Evolutionary conservation across 2,329 filamentous ascomycete species (phyloP), one percentile per base, ranked within the genome.

Genomic region (Fusarium circinatum): DNA sequence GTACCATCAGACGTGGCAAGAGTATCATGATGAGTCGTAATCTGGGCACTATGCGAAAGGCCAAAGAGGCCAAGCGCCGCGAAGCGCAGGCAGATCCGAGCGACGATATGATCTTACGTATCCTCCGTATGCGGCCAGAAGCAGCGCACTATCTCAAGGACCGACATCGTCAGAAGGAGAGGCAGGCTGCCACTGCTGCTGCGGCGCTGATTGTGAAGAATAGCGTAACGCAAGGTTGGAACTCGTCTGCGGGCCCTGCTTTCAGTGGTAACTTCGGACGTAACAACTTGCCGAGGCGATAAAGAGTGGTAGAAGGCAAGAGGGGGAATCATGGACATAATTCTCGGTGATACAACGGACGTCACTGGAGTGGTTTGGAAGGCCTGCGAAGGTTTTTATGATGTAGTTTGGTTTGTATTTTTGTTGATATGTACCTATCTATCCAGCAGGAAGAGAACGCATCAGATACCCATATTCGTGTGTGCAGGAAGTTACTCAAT

Each of bases 81-180:
- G 96, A 98, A 81, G 94, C 95, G 4, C 96, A 99, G 81, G 96
- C 96, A 3, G 96, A 98, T 81, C 96, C 96, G 4, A 98, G 93
- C 80, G 96, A 99, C 82, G 96, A 99, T 81, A 98, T 98, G 93
- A 98, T 99, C 75, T 83, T 99, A 78, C 89, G 96, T 26, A 99
- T 99, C 74, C 83, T 99, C 75, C 89, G 96, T 58, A 99, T 99
- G 96, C 88, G 96, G 61, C 94, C 95, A 6, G 96, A 98, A 84
- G 96, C 96, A 7, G 89, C 91, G 55, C 86, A 89, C 39, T 99
- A 99, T 83, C 87, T 99, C 69, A 94, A 94, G 79, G 96, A 98
- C 82, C 88, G 96, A 47, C 95, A 94, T 80, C 89, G 96, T 73
- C 96, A 99, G 81, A 97, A 97, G 86, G 96, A 98, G 85, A 89